Conservation (phyloP, 768 basidiomycete genomes). For the Dioszegia hungarica region DNA sequence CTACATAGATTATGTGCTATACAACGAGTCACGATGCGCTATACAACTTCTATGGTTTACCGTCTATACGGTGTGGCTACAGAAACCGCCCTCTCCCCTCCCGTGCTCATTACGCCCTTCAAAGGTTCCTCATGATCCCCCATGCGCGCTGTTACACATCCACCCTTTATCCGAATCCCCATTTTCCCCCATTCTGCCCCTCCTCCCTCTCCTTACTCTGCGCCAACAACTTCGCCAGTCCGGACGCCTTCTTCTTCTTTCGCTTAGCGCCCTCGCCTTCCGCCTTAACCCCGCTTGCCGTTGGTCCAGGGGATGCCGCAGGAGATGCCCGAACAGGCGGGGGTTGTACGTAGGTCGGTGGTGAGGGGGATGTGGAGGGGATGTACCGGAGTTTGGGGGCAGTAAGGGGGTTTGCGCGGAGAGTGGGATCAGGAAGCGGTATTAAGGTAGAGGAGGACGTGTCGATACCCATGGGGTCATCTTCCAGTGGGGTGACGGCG, state of each 20-base stretch:
- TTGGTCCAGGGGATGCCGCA: too few relatives aligned
- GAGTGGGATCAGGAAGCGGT: not conserved
- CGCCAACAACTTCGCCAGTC: conserved; percentile 39
- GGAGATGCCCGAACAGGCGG: conserved; percentile 3
- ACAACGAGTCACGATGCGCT: too few relatives aligned
- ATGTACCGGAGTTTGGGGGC: conserved; percentile 21
- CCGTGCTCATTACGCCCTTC: too few relatives aligned
- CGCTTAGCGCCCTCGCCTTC: conserved; percentile 2
- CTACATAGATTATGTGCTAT: too few relatives aligned
- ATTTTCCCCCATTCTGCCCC: conserved; percentile 7
- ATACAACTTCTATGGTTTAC: too few relatives aligned
- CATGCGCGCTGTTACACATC: not conserved
- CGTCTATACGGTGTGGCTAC: too few relatives aligned
- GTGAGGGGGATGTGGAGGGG: conserved; percentile 16
- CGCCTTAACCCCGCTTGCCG: not conserved
- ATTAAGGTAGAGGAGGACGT: not conserved
- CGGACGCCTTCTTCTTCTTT: conserved; percentile 37
- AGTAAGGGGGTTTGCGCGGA: conserved; percentile 1
- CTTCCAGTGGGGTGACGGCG: not conserved
- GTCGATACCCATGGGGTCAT: not conserved
- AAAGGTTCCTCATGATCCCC: too few relatives aligned
- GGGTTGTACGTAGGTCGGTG: conserved; percentile 30
- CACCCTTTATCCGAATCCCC: conserved; percentile 27
- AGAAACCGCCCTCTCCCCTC: too few relatives aligned
- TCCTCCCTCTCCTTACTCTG: conserved; percentile 32